phyloP scores from a whole-genome alignment of 768 basidiomycete genomes.

The Porpolomopsis calyptriformis region DNA sequence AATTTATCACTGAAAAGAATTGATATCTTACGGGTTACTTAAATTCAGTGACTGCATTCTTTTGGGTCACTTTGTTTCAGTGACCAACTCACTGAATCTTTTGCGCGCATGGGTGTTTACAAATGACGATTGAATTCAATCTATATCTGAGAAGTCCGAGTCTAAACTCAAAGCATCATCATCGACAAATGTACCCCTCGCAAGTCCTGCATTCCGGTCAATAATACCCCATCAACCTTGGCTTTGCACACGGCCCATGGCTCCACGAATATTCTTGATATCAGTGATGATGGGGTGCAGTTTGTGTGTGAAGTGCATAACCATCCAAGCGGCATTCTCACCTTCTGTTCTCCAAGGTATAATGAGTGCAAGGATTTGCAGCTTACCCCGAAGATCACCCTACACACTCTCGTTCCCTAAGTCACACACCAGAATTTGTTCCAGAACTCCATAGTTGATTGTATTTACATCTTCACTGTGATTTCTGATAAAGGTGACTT shows the following conservation, averaged over 20 bases:
- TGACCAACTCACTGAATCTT: no score
- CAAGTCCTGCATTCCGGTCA: conserved; percentile 7
- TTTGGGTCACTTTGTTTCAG: no score
- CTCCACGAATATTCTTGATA: conserved; percentile 7
- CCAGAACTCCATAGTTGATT: conserved; percentile 10
- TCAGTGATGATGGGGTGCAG: conserved; percentile 7
- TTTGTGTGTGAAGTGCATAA: conserved; percentile 3
- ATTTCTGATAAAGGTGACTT: background rate
- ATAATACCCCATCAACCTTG: conserved; percentile 10
- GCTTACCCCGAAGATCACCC: conserved; percentile 1
- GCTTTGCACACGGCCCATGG: conserved; percentile 8
- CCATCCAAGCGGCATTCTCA: conserved; percentile 8
- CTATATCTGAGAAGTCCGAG: no score
- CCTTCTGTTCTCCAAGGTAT: conserved; percentile 9
- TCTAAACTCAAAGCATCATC: background rate
- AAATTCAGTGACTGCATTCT: no score
- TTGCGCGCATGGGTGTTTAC: no score
- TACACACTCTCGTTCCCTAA: conserved; percentile 1
- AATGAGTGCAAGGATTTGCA: conserved; percentile 8
- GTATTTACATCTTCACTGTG: background rate
- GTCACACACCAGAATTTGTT: conserved; percentile 10
- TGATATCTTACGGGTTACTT: no score
- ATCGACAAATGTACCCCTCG: background rate
- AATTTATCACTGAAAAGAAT: background rate
- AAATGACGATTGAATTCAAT: background rate